Evolutionary conservation across 495 filamentous ascomycete genomes (phyloP).

Genomic region (Rhizodiscina lignyota): DNA sequence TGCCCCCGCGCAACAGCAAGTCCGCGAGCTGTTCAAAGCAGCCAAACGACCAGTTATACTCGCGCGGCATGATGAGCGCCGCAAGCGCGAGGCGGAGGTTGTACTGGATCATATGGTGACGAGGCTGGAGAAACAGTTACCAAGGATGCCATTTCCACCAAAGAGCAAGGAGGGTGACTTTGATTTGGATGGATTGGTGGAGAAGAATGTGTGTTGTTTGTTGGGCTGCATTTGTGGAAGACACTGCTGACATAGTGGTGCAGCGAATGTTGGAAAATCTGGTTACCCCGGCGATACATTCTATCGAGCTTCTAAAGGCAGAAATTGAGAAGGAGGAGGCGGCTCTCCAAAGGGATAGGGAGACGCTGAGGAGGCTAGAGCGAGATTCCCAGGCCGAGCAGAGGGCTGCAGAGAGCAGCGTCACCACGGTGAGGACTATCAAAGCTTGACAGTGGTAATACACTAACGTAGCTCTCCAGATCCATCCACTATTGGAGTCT

Average conservation of each 20-base stretch:
- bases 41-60: constrained; percentile 39
- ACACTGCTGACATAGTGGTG: constrained; percentile 2
- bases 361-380: constrained; percentile 33
- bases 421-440: constrained; percentile 24
- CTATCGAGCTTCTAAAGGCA: constrained; percentile 33
- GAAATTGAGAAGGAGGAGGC: constrained; percentile 38
- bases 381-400: constrained; percentile 34
- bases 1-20: constrained; percentile 31
- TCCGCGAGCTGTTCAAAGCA: constrained; percentile 34
- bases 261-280: constrained; percentile 33
- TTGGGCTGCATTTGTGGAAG: neutral
- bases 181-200: constrained; percentile 40
- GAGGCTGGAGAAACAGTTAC: constrained; percentile 32
- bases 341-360: constrained; percentile 31
- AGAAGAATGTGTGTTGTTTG: constrained; percentile 31
- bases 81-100: constrained; percentile 37
- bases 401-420: constrained; percentile 26
- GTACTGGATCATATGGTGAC: constrained; percentile 31
- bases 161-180: constrained; percentile 38
- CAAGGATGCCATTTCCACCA: constrained; percentile 43
- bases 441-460: neutral
- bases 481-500: neutral
- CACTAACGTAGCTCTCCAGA: neutral
- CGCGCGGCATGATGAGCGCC: constrained; percentile 35
- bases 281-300: constrained; percentile 35